These are phyloP conservation scores for Leccinum griseonigrum DNA, from an alignment of 1,284 basidiomycete genomes.

Conservation along the genomic window DNA sequence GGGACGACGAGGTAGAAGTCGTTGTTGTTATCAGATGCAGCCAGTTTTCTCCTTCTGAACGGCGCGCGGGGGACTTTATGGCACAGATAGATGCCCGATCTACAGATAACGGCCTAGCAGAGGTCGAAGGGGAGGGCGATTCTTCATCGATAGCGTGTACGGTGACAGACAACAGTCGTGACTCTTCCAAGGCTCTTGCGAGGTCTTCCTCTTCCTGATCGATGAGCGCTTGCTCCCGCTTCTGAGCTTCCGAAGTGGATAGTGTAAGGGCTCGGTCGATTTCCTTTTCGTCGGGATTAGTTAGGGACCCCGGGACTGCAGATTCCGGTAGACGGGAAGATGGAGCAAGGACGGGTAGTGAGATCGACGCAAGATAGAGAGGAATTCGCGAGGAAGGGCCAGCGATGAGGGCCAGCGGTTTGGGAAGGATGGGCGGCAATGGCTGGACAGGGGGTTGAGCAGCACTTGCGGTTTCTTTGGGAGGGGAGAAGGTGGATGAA, in stretches of 20 bases:
- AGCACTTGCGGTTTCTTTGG: conserved; percentile 34
- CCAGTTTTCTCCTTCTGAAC: conserved; percentile 34
- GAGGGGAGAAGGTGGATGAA: conserved; percentile 32
- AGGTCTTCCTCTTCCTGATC: conserved; percentile 62
- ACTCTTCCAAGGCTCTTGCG: conserved; percentile 61
- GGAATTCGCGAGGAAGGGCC: conserved; percentile 24
- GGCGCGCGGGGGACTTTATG: conserved; percentile 14
- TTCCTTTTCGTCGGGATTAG: conserved; percentile 29
- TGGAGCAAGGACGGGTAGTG: conserved; percentile 17
- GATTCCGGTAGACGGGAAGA: conserved; percentile 16
- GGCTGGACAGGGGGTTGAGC: conserved; percentile 19
- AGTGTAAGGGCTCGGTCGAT: conserved; percentile 45
- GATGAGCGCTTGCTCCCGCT: conserved; percentile 34
- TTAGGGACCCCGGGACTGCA: not conserved
- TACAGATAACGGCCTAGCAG: conserved; percentile 8
- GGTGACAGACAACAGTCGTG: conserved; percentile 37
- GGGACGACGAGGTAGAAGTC: conserved; percentile 25
- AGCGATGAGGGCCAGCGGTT: conserved; percentile 23
- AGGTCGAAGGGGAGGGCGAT: conserved; percentile 9
- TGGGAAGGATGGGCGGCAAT: conserved; percentile 33
- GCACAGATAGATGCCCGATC: conserved; percentile 18
- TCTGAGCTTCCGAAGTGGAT: conserved; percentile 49
- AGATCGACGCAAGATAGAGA: conserved; percentile 34
- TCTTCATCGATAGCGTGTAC: conserved; percentile 18
- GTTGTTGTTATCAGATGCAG: conserved; percentile 33